Conservation (phyloP, 768 basidiomycete genomes). For the Fomitopsis serialis region DNA sequence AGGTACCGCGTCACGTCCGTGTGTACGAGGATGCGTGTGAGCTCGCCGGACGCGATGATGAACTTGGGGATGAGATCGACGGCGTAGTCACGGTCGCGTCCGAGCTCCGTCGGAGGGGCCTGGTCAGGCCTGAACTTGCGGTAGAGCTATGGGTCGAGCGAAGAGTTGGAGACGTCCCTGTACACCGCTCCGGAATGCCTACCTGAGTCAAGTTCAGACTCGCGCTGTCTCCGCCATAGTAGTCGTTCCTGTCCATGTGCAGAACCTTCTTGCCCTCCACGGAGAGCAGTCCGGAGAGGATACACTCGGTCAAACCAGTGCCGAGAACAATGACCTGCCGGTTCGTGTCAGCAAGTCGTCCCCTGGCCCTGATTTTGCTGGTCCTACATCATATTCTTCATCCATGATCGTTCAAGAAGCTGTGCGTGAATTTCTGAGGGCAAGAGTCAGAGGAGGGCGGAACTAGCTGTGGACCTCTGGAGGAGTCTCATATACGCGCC, state of each 20-base stretch:
- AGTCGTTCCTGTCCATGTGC: conserved; percentile 98
- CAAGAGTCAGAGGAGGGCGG: conserved; percentile 8
- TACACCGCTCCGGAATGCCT: conserved; percentile 16
- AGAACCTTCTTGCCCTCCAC: conserved; percentile 99
- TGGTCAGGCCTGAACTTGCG: conserved; percentile 87
- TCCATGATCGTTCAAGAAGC: conserved; percentile 60
- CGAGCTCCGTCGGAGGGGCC: conserved; percentile 75
- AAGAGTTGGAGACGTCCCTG: conserved; percentile 11
- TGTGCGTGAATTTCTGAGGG: neutral
- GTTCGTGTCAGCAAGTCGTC: conserved; percentile 2
- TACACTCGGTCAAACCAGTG: conserved; percentile 97
- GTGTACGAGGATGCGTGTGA: conserved; percentile 97
- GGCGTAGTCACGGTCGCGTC: conserved; percentile 96
- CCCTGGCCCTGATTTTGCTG: neutral
- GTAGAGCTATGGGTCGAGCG: conserved; percentile 60
- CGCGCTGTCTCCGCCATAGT: conserved; percentile 97
- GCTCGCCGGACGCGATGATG: conserved; percentile 96
- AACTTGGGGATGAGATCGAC: conserved; percentile 99
- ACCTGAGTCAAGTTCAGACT: conserved; percentile 97
- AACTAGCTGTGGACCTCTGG: neutral
- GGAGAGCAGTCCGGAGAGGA: conserved; percentile 95
- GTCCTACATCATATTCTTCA: conserved; percentile 92
- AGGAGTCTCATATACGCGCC: neutral
- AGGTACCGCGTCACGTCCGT: conserved; percentile 98
- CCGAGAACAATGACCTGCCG: conserved; percentile 84